Evolutionary conservation across 2,329 filamentous ascomycete species (phyloP), one percentile per base, ranked within the genome.

Genomic region (Phaeosphaeria sp.): DNA sequence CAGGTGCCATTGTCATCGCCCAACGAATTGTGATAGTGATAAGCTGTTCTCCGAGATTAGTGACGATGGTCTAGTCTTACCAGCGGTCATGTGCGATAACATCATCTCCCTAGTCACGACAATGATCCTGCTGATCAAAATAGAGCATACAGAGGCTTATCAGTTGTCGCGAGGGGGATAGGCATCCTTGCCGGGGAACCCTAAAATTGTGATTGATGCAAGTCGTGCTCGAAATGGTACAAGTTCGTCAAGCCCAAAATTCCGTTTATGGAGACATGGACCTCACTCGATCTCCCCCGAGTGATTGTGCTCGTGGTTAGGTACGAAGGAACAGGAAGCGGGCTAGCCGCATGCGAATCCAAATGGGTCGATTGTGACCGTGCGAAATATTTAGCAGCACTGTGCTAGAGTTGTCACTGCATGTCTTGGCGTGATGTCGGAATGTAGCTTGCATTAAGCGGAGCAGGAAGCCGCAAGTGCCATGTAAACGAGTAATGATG

Each of bases 371-470:
- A 65, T 66, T 62, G 57, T 60, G 59, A 58, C 46, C 58, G 52
- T 60, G 58, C 48, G 59, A 57, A 62, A 68, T 52, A 60, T 44
- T 59, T 64, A 59, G 64, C 60, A 36, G 30, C 30, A 36, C 30
- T 6, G 30, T 64, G 63, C 54, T 51, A 58, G 54, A 55, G 63
- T 55, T 54, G 62, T 70, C 62, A 68, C 63, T 47, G 62, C 65
- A 59, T 65, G 51, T 39, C 71, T 73, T 73, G 72, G 72, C 72
- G 70, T 73, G 68, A 69, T 51, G 46, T 58, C 49, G 53, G 60
- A 54, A 56, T 55, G 58, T 64, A 63, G 62, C 64, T 64, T 69
- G 69, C 66, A 70, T 55, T 30, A 20, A 30, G 39, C 55, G 55
- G 56, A 58, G 55, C 56, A 36, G 30, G 30, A 36, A 36, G 30